These are phyloP conservation scores for Lipomyces sp. DNA, from an alignment of 805 yeast genomes.

Conservation along the genomic window DNA sequence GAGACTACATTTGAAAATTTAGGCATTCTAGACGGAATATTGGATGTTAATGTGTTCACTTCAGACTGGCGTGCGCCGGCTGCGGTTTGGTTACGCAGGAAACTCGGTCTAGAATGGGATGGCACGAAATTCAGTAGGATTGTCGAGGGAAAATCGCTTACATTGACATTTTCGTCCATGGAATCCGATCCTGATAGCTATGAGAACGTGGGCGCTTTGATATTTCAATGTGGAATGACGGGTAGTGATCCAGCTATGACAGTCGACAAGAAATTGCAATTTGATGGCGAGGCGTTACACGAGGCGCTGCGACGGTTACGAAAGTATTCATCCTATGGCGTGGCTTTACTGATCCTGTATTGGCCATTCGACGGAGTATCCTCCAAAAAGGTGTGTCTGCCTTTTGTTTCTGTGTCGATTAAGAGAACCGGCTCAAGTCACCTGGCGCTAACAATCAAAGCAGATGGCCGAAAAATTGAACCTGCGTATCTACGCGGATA, in stretches of 20 bases:
- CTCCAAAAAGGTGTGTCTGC: constrained; percentile 17
- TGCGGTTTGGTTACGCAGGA: constrained; percentile 57
- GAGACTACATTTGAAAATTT: constrained; percentile 43
- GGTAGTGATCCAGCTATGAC: constrained; percentile 34
- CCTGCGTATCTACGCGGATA: constrained; percentile 14
- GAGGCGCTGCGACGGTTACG: constrained; percentile 48
- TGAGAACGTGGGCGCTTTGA: constrained; percentile 50
- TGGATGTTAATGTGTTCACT: constrained; percentile 52
- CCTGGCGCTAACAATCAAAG: not conserved
- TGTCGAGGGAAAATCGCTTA: constrained; percentile 43
- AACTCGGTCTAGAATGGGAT: constrained; percentile 50
- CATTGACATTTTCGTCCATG: constrained; percentile 50
- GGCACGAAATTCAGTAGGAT: constrained; percentile 44
- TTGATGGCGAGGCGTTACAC: constrained; percentile 49
- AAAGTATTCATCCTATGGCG: constrained; percentile 48
- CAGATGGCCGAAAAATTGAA: constrained; percentile 19
- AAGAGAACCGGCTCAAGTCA: not conserved
- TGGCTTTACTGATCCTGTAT: constrained; percentile 50
- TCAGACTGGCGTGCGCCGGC: constrained; percentile 55
- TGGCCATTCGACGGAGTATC: constrained; percentile 46
- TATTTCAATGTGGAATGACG: constrained; percentile 59
- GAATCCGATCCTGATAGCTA: constrained; percentile 52
- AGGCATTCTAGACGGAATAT: constrained; percentile 39
- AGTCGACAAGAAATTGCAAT: constrained; percentile 45
- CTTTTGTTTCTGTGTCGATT: not conserved